A percentile compares a stretch with the other conserved stretches of the same genome.
Conservation (phyloP, 2,329 filamentous ascomycete genomes). For the Rhinocladiella mackenziei region DNA sequence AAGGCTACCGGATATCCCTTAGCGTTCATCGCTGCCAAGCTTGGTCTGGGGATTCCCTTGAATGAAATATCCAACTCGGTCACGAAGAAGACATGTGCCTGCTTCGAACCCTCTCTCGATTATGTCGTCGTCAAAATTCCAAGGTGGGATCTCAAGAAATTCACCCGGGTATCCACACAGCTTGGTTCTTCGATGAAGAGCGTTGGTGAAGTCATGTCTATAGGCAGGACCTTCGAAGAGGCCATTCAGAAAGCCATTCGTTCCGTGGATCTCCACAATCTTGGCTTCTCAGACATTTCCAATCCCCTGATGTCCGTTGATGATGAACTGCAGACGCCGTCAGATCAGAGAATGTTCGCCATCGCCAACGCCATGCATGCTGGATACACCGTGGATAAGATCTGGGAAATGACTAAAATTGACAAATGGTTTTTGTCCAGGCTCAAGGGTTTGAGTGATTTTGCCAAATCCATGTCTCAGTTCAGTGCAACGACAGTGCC, state of each 20-base stretch:
- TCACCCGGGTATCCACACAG: conserved; percentile 90
- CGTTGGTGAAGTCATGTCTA: conserved; percentile 98
- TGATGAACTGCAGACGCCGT: conserved; percentile 92
- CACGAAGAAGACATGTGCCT: conserved; percentile 91
- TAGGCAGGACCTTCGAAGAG: conserved; percentile 94
- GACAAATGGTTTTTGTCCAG: conserved; percentile 97
- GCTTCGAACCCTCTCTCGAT: conserved; percentile 96
- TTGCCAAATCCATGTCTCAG: conserved; percentile 71
- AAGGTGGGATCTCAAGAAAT: conserved; percentile 98
- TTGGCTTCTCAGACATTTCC: conserved; percentile 82
- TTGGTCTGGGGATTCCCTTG: conserved; percentile 88
- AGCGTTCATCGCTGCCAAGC: conserved; percentile 93
- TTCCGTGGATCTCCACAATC: conserved; percentile 88
- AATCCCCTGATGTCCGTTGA: conserved; percentile 92
- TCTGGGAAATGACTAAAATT: conserved; percentile 97
- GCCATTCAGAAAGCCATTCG: conserved; percentile 98
- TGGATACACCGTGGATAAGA: conserved; percentile 91
- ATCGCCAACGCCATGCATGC: conserved; percentile 96
- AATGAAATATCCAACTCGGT: conserved; percentile 97
- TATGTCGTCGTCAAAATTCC: conserved; percentile 99
- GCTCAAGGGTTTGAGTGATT: conserved; percentile 86
- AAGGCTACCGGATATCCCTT: conserved; percentile 96
- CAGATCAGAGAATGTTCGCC: conserved; percentile 93
- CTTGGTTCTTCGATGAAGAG: conserved; percentile 99
- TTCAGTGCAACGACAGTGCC: conserved; percentile 65